Evolutionary conservation across 495 filamentous ascomycete genomes (phyloP), one percentile per base, ranked within the genome.

Genomic region (Daldinia vernicosa): DNA sequence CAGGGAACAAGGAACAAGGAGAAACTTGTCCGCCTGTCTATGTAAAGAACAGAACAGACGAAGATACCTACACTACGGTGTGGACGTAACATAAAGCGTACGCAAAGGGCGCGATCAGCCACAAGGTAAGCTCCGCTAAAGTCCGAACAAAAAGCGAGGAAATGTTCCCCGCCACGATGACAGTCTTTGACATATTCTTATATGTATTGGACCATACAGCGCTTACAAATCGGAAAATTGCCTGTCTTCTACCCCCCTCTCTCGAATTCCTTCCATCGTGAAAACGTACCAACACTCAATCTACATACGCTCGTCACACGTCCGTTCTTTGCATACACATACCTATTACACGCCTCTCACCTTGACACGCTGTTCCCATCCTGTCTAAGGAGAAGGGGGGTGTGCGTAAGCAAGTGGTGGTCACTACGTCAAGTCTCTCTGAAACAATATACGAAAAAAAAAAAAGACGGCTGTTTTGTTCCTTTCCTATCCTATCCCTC

Each of bases 171-270:
- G 63, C 68, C 64, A 67, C 68, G 60, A 55, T 65, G 51, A 68
- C 64, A 43, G 55, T 35, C 67, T 58, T 62, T 73, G 50, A 55
- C 50, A 54, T 37, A 17, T 33, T 62, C 58, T 40, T 40, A 24
- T 63, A 55, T 40, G 17, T 63, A 55, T 47, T 15, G 54, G 30
- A 22, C 27, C n/a, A 35, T 63, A 63, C 52, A 63, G 57, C 32
- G 71, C 71, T 75, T 75, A 75, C 73, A 75, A 75, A 75, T 75
- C 69, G 73, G 73, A 75, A 72, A 72, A 63, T 69, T 69, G 62
- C 69, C 60, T 39, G 66, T 58, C 60, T 72, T 75, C 66, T 73
- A 66, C 61, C 62, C 73, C 69, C 69, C 70, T 75, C 73, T 75
- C 69, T 70, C 54, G 15, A 70, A 60, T 75, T 75, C 69, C 68